A percentile compares a stretch with the other conserved stretches of the same genome.
These are phyloP conservation scores for Aciculosporium take DNA, from an alignment of 2,329 filamentous ascomycete species.

Conservation along the genomic window DNA sequence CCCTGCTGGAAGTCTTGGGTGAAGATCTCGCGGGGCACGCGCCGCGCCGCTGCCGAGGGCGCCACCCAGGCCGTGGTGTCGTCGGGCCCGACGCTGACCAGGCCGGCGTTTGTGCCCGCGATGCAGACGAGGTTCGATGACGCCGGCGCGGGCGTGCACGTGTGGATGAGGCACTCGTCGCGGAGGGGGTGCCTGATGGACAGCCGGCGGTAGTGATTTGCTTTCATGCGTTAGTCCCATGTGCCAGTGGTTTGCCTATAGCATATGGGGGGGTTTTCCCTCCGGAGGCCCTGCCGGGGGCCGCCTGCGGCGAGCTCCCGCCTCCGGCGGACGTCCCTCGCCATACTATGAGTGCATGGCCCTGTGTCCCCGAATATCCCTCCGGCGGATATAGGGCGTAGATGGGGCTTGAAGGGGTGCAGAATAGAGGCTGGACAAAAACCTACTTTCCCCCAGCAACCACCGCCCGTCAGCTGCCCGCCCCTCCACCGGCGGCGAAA, in stretches of 20 bases:
- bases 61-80: constrained; percentile 21
- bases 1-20: constrained; percentile 31
- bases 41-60: constrained; percentile 9
- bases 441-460: constrained; percentile 24
- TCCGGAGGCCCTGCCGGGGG: too few relatives aligned
- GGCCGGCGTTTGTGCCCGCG: constrained; percentile 33
- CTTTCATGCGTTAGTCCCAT: too few relatives aligned
- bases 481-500: constrained; percentile 20
- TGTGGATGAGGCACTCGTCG: constrained; percentile 22
- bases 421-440: neutral
- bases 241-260: too few relatives aligned
- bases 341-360: too few relatives aligned
- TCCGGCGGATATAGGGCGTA: too few relatives aligned
- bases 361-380: too few relatives aligned
- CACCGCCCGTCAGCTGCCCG: constrained; percentile 19
- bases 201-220: constrained; percentile 19
- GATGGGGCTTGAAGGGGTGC: too few relatives aligned
- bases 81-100: constrained; percentile 23
- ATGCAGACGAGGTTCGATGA: constrained; percentile 28
- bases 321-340: too few relatives aligned
- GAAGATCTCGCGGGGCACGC: constrained; percentile 28
- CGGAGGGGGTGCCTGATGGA: constrained; percentile 14
- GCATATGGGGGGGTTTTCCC: too few relatives aligned
- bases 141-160: constrained; percentile 27
- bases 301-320: too few relatives aligned